Evolutionary conservation across 139 green algal species (phyloP), one percentile per base, ranked within the genome.

Genomic region (Axilococcus clingmanii): DNA sequence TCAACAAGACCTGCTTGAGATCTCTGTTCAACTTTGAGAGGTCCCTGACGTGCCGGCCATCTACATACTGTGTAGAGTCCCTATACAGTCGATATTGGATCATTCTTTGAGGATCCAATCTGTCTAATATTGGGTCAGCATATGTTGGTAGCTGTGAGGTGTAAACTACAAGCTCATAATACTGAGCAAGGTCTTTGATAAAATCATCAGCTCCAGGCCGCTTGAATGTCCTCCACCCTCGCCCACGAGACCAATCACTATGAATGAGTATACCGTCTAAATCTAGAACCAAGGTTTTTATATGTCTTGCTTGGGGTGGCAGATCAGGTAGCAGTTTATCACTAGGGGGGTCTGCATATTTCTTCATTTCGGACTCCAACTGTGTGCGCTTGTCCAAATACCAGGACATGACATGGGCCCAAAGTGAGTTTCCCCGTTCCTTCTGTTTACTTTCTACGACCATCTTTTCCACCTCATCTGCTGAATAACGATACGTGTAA

Each of bases 91-190:
- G 65, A 66, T 83, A 88, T 22, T 68, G 55, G 29, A 93, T 69
- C 41, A 69, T 69, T 46, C 82, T 52, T 36, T 82, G 57, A 5
- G 84, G 82, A 57, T 98, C 91, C 14, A 98, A 69, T 31, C 86
- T 76, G 63, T 94, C 91, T 63, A 95, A 71, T 43, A 95, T 88
- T 22, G 87, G 87, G 59, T 94, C 86, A 1, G 79, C 81, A 56
- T 95, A 94, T 2, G 83, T 83, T 48, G 63, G 62, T 17, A 85
- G 68, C 62, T 88, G 74, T 52, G 86, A 72, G 0, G 87, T 94
- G 78, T 91, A 98, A 3, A 97, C 61, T 28, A 98, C 91, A 17
- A 98, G 61, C 70, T 97, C 89, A 59, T 88, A 97, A 63, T 87
- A 91, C 34, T 86, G 77, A 2, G 73, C 70, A 77, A 97, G 80